phyloP scores from a whole-genome alignment of 768 basidiomycete genomes.

The Favolaschia claudopus region DNA sequence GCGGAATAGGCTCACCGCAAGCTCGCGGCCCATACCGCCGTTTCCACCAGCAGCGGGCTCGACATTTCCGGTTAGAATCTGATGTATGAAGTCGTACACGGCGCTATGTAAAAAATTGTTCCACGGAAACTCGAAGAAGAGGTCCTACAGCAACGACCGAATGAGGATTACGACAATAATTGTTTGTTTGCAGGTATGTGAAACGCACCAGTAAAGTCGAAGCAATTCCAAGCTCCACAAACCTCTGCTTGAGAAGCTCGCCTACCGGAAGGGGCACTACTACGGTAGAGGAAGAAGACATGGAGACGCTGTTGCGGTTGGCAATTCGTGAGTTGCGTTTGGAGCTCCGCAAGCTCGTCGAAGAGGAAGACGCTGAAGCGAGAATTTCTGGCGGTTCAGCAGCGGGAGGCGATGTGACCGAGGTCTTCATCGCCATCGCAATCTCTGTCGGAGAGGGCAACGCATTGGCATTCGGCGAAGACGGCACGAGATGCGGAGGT shows the following conservation, averaged over 20 bases:
- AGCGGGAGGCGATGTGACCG: background rate
- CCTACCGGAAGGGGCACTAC: conserved; percentile 65
- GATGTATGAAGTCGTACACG: conserved; percentile 95
- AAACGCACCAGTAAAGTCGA: conserved; percentile 76
- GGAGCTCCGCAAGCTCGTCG: conserved; percentile 50
- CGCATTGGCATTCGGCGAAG: conserved; percentile 38
- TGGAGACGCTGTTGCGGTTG: no score
- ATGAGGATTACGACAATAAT: no score
- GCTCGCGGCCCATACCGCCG: conserved; percentile 82
- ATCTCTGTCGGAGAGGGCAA: conserved; percentile 40
- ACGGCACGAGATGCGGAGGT: conserved; percentile 30
- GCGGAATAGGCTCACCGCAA: conserved; percentile 85
- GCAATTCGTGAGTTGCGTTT: conserved; percentile 67
- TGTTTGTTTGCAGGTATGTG: no score
- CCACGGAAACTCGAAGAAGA: conserved; percentile 96
- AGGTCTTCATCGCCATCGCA: conserved; percentile 20
- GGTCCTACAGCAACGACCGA: conserved; percentile 59
- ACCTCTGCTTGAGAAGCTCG: conserved; percentile 80
- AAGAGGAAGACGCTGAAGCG: conserved; percentile 16
- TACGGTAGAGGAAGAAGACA: conserved; percentile 32
- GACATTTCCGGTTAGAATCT: conserved; percentile 89
- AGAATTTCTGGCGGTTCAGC: conserved; percentile 26
- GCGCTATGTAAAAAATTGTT: conserved; percentile 98
- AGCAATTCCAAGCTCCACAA: conserved; percentile 77
- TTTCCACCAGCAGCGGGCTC: no score